Base-by-base conservation (phyloP, 768 basidiomycete species). In the Clitopilus passeckerianus region DNA sequence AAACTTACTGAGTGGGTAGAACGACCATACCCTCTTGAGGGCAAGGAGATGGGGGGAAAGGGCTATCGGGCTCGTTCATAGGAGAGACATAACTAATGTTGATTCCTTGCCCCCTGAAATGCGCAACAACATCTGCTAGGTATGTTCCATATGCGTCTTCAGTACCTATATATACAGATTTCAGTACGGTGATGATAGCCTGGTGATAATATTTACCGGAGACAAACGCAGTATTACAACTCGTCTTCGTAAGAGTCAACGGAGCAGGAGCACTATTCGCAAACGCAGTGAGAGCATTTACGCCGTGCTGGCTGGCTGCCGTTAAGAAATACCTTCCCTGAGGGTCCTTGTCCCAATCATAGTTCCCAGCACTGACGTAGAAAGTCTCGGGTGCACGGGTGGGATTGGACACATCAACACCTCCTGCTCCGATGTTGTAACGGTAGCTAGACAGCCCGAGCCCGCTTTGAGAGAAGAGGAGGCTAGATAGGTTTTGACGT, bases 1-100 rank as follows among this genome's bases (percentile, higher is more conserved):
- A 23, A 12, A 52, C 74, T 30, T 37, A 75, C 75, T 77, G 75
- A 57, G 60, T 70, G 5, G 76, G 75, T 52, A 64, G 61, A 43
- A 80, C 78, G 58, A 69, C 65, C 78, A 80, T 80, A 1, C 78
- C 79, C 66, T 80, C 78, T 64, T 80, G 79, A 18, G 74, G 73
- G 62, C 78, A 80, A 1, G 72, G 73, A 5, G 71, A 66, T 16
- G 74, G 73, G 2, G 73, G 74, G 60, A 77, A 75, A 12, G 53
- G 74, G 56, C 71, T 72, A 56, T 77, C 75, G 2, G 76, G 77
- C 54, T 76, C 75, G 60, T 80, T 78, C 72, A 80, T 79, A 8
- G 77, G 71, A 1, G 78, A 78, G 22, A 80, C 70, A 27, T 73
- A 74, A 37, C 69, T 72, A 54, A 80, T 74, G 14, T 68, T 67